A percentile compares a stretch with the other conserved stretches of the same genome.
These are phyloP conservation scores for Paramyrothecium sp. DNA, from an alignment of 2,329 filamentous ascomycete genomes.

Conservation along the genomic window DNA sequence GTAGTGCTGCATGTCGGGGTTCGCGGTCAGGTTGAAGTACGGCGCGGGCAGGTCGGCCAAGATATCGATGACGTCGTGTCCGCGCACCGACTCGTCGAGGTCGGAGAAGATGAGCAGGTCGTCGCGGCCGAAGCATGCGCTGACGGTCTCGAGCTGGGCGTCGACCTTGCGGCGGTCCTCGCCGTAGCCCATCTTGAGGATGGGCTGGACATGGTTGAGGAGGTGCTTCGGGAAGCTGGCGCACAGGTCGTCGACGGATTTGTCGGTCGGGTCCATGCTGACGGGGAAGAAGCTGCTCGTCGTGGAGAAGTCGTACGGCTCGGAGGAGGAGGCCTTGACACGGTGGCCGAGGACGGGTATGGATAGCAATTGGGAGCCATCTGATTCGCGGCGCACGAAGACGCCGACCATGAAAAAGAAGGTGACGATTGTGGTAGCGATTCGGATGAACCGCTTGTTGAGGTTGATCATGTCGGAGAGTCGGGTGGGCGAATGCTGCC, in stretches of 20 bases:
- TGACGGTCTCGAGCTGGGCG: constrained; percentile 50
- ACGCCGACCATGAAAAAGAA: constrained; percentile 13
- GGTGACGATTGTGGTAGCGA: constrained; percentile 20
- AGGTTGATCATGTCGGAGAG: constrained; percentile 20
- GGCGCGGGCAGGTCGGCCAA: constrained; percentile 41
- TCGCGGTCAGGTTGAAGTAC: constrained; percentile 28
- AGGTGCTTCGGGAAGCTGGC: constrained; percentile 28
- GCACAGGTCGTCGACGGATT: constrained; percentile 24
- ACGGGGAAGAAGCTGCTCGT: constrained; percentile 28
- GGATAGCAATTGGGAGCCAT: not conserved
- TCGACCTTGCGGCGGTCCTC: constrained; percentile 23
- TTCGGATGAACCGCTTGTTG: constrained; percentile 30
- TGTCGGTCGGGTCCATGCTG: constrained; percentile 19
- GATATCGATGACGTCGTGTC: constrained; percentile 42
- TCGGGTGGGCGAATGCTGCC: constrained; percentile 8
- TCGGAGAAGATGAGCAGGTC: constrained; percentile 51
- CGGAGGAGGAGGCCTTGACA: constrained; percentile 15
- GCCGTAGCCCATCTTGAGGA: constrained; percentile 31
- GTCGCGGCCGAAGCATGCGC: constrained; percentile 43
- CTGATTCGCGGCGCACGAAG: not conserved
- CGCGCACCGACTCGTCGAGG: constrained; percentile 41
- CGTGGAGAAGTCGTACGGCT: constrained; percentile 24
- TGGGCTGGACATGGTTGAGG: constrained; percentile 27
- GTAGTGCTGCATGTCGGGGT: constrained; percentile 37
- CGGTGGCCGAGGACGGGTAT: constrained; percentile 6